Percentiles rank a stretch among this genome's conserved stretches.
Evolutionary conservation across 192 early-diverging fungal genomes (phyloP).

Genomic region (Podila epigama): DNA sequence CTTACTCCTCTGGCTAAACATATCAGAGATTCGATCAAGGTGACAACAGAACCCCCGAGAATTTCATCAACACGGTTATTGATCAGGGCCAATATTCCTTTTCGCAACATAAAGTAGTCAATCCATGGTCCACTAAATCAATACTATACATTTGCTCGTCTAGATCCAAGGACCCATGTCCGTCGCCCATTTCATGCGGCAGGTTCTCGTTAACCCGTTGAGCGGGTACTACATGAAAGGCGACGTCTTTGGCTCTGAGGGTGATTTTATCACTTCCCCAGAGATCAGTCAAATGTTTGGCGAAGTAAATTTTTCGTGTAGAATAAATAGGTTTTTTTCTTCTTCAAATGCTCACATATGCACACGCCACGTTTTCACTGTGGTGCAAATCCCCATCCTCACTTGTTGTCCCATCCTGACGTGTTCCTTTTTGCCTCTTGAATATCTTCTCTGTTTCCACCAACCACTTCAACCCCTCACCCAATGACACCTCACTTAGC

Average conservation of each 20-base stretch:
- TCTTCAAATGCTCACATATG: conserved; percentile 10
- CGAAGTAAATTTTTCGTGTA: conserved; percentile 62
- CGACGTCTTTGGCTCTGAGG: conserved; percentile 88
- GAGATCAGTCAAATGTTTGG: conserved; percentile 99
- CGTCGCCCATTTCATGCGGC: conserved; percentile 88
- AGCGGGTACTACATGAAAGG: conserved; percentile 95
- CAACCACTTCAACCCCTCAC: too few relatives aligned
- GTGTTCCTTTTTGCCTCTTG: neutral
- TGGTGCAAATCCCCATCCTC: neutral
- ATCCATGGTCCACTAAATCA: conserved; percentile 2
- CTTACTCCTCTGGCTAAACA: conserved; percentile 64
- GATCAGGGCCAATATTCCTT: neutral
- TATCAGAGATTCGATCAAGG: conserved; percentile 65
- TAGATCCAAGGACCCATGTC: conserved; percentile 77
- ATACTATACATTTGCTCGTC: too few relatives aligned
- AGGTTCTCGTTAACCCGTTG: conserved; percentile 83
- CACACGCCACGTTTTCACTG: too few relatives aligned
- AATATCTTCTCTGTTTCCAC: neutral
- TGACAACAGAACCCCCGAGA: neutral
- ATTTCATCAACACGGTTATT: neutral
- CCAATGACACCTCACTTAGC: too few relatives aligned
- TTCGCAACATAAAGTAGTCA: neutral
- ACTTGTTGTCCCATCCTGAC: neutral
- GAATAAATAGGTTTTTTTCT: neutral
- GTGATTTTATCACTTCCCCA: conserved; percentile 96